Percentiles rank a stretch among this genome's conserved stretches.
Evolutionary conservation across 371 early-diverging fungal species (phyloP).

Genomic region (Mortierella sp.): DNA sequence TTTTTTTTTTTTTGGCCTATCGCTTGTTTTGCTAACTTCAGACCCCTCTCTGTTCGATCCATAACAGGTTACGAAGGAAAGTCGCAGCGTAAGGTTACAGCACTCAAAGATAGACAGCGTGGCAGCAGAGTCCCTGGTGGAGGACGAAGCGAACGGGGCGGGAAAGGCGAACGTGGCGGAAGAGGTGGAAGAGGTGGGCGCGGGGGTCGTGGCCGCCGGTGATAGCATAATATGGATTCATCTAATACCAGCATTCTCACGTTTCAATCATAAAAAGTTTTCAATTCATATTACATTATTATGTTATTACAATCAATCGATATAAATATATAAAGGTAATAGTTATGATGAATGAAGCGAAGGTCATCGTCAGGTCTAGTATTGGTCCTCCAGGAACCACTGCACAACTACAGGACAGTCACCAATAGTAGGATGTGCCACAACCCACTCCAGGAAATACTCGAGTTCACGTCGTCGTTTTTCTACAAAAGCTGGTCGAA

Average conservation of each 20-base stretch:
- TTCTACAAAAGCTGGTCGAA: conserved; percentile 48
- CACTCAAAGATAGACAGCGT: conserved; percentile 31
- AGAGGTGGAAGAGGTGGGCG: conserved; percentile 29
- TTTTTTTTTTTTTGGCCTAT: neutral
- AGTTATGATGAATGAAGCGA: neutral
- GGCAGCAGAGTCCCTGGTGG: conserved; percentile 30
- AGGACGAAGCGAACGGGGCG: conserved; percentile 31
- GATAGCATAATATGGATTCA: neutral
- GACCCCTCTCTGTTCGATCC: neutral
- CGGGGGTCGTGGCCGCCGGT: conserved; percentile 14
- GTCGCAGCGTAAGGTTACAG: conserved; percentile 48
- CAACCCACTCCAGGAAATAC: conserved; percentile 54
- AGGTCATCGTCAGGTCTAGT: neutral
- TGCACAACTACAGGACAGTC: conserved; percentile 52
- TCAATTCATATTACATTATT: neutral
- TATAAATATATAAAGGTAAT: neutral
- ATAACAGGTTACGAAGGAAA: conserved; percentile 48
- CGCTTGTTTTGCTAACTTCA: neutral
- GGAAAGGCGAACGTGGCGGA: conserved; percentile 16
- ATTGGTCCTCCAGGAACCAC: conserved; percentile 37
- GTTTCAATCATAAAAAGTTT: neutral
- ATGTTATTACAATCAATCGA: neutral
- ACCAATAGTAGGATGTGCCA: conserved; percentile 46
- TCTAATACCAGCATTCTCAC: conserved; percentile 6
- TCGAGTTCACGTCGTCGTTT: conserved; percentile 47